Conservation (phyloP, 2,329 filamentous ascomycete genomes). For the Claviceps sp. region DNA sequence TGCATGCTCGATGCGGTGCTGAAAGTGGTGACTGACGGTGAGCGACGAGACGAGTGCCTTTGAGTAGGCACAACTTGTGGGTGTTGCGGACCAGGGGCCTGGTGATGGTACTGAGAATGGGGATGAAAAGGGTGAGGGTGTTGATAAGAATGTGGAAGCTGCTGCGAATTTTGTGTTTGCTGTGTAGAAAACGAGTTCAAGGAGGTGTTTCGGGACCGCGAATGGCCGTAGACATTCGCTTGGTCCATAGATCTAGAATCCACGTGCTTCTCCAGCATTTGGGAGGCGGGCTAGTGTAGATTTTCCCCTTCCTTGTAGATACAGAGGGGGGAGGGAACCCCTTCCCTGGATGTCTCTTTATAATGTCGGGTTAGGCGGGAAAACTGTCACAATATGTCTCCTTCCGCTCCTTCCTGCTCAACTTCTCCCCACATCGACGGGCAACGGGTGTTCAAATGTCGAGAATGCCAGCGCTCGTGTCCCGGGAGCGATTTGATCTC, state of each 20-base stretch:
- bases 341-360: neutral
- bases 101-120: constrained; percentile 19
- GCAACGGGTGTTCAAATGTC: neutral
- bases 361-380: neutral
- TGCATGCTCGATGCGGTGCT: constrained; percentile 58
- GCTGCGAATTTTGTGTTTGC: constrained; percentile 11
- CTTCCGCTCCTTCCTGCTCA: neutral
- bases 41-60: constrained; percentile 29
- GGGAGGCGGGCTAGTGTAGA: neutral
- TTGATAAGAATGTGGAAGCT: constrained; percentile 19
- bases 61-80: constrained; percentile 4
- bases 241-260: constrained; percentile 21
- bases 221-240: constrained; percentile 34
- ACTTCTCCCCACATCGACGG: neutral
- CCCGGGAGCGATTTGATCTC: neutral
- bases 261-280: constrained; percentile 21
- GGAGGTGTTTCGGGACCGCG: constrained; percentile 41
- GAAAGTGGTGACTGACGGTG: constrained; percentile 54
- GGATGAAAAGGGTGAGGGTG: constrained; percentile 8
- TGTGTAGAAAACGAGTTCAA: constrained; percentile 37
- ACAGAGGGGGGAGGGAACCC: neutral
- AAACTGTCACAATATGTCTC: neutral
- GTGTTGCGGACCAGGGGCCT: constrained; percentile 5
- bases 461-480: neutral
- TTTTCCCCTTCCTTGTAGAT: neutral